Base-by-base conservation (phyloP, 78 protist species). In the Blattamonas nauphoetae region DNA sequence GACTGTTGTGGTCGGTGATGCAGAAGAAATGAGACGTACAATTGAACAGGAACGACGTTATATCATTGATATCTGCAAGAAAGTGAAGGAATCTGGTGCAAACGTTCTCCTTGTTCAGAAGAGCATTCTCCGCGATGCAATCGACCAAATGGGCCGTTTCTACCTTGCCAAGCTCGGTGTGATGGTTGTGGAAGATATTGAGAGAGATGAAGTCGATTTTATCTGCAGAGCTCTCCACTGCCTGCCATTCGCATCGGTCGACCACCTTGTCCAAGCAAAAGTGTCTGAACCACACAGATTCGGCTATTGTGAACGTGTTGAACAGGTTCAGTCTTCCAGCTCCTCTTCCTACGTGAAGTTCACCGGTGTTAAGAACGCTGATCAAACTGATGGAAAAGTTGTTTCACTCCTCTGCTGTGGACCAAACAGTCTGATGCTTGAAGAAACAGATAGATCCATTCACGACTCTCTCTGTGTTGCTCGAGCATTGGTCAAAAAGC, bases 391-490 rank as follows among this genome's bases (percentile, higher is more conserved):
- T 29, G 71, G 71, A 55, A 29, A 11, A 29, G 71, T 55, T 55
- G 97, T 94, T 43, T 86, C 97, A 44, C 84, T 97, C 43, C 86
- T 97, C 45, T 63, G 88, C 81, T 88, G 98, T 32, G 99, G 98
- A 36, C 92, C 99, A 42, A 96, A 96, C 93, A 90, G 93, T 88
- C 90, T 96, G 42, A 91, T 97, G 21, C 78, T 95, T 33, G 99
- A 93, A 45, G 99, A 98, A 91, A 92, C 97, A 41, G 99, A 97
- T 42, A 94, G 99, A 36, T 96, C 99, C 1, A 3, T 98, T 82
- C 99, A 98, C 90, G 99, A 98, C 86, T 98, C 99, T 2, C 95
- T 98, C 71, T 98, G 99, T 83, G 99, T 98, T 80, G 91, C 97
- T 71, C 95, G 99, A 44, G 92, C 96, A 45, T 92, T 98, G 34